These are phyloP conservation scores for Colletotrichum higginsianum DNA, from an alignment of 2,329 filamentous ascomycete genomes.

Conservation along the genomic window DNA sequence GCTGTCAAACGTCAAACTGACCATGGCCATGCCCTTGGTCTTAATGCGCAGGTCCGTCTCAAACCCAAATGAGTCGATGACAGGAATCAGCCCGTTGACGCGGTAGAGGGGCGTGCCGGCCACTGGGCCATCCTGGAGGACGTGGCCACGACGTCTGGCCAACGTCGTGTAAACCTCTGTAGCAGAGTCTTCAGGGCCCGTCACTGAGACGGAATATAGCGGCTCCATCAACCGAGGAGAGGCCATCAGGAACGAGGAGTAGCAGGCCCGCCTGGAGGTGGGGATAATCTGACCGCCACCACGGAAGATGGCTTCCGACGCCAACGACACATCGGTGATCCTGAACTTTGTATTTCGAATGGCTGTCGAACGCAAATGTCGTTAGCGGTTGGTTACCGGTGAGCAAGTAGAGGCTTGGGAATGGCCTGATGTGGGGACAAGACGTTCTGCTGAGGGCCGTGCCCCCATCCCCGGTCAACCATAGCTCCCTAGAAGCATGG, in stretches of 20 bases:
- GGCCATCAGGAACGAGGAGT: slow-evolving; percentile 97
- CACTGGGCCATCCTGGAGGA: slow-evolving; percentile 93
- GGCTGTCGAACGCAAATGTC: slow-evolving; percentile 63
- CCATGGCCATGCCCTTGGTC: slow-evolving; percentile 91
- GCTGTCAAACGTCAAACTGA: slow-evolving; percentile 93
- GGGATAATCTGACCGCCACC: slow-evolving; percentile 98
- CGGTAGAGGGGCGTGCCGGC: slow-evolving; percentile 95
- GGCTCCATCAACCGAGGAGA: slow-evolving; percentile 97
- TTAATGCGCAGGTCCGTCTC: slow-evolving; percentile 97
- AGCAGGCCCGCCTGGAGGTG: slow-evolving; percentile 91
- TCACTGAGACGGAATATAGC: slow-evolving; percentile 93
- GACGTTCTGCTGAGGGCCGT: slow-evolving; percentile 26
- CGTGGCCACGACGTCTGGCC: slow-evolving; percentile 89
- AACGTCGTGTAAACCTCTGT: slow-evolving; percentile 93
- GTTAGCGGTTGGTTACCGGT: slow-evolving; percentile 46
- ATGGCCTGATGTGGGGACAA: slow-evolving; percentile 34
- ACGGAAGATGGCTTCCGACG: slow-evolving; percentile 91
- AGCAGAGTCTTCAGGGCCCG: slow-evolving; percentile 90
- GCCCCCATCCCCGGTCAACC: slow-evolving; percentile 36
- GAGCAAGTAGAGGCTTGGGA: slow-evolving; percentile 20
- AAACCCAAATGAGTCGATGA: slow-evolving; percentile 98
- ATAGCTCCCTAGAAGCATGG: slow-evolving; percentile 30
- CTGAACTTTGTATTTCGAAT: slow-evolving; percentile 99
- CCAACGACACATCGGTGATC: slow-evolving; percentile 90
- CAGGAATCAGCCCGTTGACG: slow-evolving; percentile 90